Evolutionary conservation across 163 green algal species (phyloP), one percentile per base, ranked within the genome.

Genomic region (Chlorella variabilis): DNA sequence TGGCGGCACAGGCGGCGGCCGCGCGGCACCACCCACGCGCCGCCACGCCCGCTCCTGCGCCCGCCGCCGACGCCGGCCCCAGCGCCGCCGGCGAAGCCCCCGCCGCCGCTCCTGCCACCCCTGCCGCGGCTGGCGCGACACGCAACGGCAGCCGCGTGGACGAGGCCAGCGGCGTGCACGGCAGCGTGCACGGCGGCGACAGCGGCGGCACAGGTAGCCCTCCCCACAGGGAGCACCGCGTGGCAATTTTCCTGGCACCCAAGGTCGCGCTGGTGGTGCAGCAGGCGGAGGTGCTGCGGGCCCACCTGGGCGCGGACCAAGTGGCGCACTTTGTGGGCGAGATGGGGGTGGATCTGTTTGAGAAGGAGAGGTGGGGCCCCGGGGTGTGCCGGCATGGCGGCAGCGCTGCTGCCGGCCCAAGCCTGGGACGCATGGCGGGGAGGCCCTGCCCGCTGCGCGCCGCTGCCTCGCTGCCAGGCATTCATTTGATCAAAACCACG

Each of bases 231-330:
- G 13, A 66, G 27, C 85, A 81, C n/a, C 78, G 85, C 21, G 45
- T 88, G 54, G 83, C 85, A 0, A 54, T 93, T 21, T 93, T 93
- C 33, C 74, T 93, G 56, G 89, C 89, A 11, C 71, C 71, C 15
- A 79, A 79, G 54, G 71, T 93, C 23, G 63, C 81, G 17, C 81
- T 93, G 71, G 87, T 92, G 11, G 33, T 90, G 85, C 88, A 92
- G 88, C 88, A 92, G 90, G 80, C 88, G 25, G 73, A 87, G 25
- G 85, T 89, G 51, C 49, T 92, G 39, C 36, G 78, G 1, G 51
- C 51, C 42, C 88, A 92, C 78, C 83, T 84, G 29, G 74, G 74
- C 2, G 62, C 66, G 29, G 68, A 82, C n/a, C 29, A 39, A n/a
- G 85, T 92, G 21, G 73, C 68, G 0, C 36, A 76, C 4, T 89